These are phyloP conservation scores for Rhizophagus prolifer DNA, from an alignment of 192 early-diverging fungal genomes.

Conservation along the genomic window DNA sequence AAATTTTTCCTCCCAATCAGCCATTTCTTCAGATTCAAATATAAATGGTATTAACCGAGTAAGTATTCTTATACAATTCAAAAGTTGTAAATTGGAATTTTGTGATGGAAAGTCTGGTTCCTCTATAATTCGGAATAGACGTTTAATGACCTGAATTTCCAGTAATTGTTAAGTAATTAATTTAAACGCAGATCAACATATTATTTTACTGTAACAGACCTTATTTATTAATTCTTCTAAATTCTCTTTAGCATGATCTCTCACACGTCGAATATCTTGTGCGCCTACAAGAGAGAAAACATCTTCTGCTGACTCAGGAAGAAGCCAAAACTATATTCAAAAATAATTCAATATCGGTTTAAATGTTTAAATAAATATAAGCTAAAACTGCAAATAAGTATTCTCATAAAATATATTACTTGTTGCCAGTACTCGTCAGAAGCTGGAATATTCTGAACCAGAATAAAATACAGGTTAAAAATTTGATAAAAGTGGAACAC, in stretches of 20 bases:
- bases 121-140: constrained; percentile 49
- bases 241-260: constrained; percentile 75
- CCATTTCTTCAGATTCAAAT: constrained; percentile 61
- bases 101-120: constrained; percentile 53
- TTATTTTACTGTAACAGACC: constrained; percentile 39
- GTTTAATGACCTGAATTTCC: constrained; percentile 39
- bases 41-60: constrained; percentile 84
- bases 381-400: background rate
- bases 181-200: background rate
- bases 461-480: background rate
- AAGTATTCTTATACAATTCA: constrained; percentile 82
- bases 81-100: constrained; percentile 59
- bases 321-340: constrained; percentile 63
- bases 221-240: constrained; percentile 73
- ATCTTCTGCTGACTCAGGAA: constrained; percentile 78
- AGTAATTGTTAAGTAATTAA: background rate
- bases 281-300: constrained; percentile 83
- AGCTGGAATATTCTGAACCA: constrained; percentile 37
- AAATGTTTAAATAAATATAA: background rate
- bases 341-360: background rate
- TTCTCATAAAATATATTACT: constrained; percentile 33
- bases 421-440: constrained; percentile 49
- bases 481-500: background rate
- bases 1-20: constrained; percentile 57
- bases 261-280: constrained; percentile 77